Conservation (phyloP, 2,329 filamentous ascomycete species). For the Fusarium sp. region DNA sequence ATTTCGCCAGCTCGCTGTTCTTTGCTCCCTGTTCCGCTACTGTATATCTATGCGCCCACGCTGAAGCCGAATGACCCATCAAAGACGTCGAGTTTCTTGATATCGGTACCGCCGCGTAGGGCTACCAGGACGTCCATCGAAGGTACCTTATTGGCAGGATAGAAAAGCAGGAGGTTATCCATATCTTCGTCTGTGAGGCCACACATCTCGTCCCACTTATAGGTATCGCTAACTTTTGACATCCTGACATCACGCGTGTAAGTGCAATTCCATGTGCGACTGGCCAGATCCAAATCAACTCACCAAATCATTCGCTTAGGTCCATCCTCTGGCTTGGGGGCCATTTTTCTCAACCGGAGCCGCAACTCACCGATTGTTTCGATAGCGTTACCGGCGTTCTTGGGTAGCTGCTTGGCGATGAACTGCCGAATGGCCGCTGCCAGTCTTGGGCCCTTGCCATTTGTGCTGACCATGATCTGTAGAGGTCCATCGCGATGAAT, state of each 20-base stretch:
- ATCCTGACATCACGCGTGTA: constrained; percentile 67
- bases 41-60: constrained; percentile 52
- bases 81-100: constrained; percentile 62
- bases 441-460: constrained; percentile 92
- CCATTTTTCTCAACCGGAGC: constrained; percentile 78
- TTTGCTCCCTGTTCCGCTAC: not conserved
- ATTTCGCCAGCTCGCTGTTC: not conserved
- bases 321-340: constrained; percentile 76
- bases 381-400: constrained; percentile 85
- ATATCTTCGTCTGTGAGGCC: constrained; percentile 85
- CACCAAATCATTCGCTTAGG: constrained; percentile 92
- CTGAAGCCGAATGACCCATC: constrained; percentile 69
- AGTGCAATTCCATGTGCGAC: constrained; percentile 1
- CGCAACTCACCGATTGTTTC: constrained; percentile 83
- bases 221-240: constrained; percentile 88
- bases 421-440: constrained; percentile 85
- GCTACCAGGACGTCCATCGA: constrained; percentile 63
- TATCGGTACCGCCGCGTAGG: constrained; percentile 58
- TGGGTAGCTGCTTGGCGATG: constrained; percentile 80
- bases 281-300: constrained; percentile 48
- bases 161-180: constrained; percentile 82
- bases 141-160: constrained; percentile 65
- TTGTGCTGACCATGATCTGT: constrained; percentile 99
- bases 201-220: constrained; percentile 85
- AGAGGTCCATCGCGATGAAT: constrained; percentile 94